Evolutionary conservation across 225 moss, liverwort and hornwort genomes (phyloP).

Genomic region (Neckera pumila): DNA sequence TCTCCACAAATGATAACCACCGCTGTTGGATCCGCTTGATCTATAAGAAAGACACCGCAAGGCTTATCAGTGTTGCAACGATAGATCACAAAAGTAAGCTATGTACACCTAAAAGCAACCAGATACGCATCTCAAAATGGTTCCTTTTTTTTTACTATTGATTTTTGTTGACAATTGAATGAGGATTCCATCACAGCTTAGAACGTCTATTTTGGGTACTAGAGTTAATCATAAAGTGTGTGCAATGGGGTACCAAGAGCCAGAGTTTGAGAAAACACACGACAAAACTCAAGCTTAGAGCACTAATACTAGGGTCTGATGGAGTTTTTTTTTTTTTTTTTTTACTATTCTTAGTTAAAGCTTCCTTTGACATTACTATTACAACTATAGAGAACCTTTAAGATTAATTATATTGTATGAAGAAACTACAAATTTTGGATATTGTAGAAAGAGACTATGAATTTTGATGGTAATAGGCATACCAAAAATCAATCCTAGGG

Average conservation of each 20-base stretch:
- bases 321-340: too few relatives aligned
- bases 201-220: not conserved
- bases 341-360: too few relatives aligned
- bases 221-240: too few relatives aligned
- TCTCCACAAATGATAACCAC: constrained; percentile 50
- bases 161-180: not conserved
- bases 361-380: too few relatives aligned
- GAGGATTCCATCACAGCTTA: not conserved
- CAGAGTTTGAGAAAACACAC: too few relatives aligned
- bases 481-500: not conserved
- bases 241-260: too few relatives aligned
- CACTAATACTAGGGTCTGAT: too few relatives aligned
- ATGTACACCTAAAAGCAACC: not conserved
- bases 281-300: too few relatives aligned
- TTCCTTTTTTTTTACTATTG: too few relatives aligned
- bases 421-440: too few relatives aligned
- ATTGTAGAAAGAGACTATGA: too few relatives aligned
- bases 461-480: not conserved
- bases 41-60: not conserved
- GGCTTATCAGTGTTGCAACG: not conserved
- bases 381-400: too few relatives aligned
- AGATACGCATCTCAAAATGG: not conserved
- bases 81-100: not conserved
- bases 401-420: not conserved
- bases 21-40: constrained; percentile 31